These are phyloP conservation scores for Ceraceosorus guamensis DNA, from an alignment of 1,284 basidiomycete genomes.

Conservation along the genomic window DNA sequence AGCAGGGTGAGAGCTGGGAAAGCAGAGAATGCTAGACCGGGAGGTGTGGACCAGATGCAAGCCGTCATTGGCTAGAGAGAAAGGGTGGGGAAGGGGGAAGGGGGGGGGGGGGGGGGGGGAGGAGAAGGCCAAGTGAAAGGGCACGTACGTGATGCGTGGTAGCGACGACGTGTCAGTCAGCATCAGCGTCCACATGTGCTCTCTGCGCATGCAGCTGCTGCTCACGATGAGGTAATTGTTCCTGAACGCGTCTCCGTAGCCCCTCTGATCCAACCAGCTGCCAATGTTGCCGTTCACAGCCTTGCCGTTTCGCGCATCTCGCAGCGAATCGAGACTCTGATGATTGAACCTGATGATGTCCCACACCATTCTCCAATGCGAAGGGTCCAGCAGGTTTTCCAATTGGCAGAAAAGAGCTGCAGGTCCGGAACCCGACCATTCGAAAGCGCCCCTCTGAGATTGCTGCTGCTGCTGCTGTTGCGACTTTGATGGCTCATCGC, in stretches of 20 bases:
- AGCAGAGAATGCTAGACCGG: slow-evolving; percentile 63
- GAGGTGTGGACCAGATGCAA: slow-evolving; percentile 70
- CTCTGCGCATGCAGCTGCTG: slow-evolving; percentile 51
- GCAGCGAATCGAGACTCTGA: slow-evolving; percentile 54
- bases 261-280: slow-evolving; percentile 61
- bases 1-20: slow-evolving; percentile 69
- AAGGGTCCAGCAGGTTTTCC: slow-evolving; percentile 54
- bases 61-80: slow-evolving; percentile 27
- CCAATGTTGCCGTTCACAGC: slow-evolving; percentile 52
- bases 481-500: neutral
- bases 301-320: slow-evolving; percentile 37
- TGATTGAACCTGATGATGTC: slow-evolving; percentile 73
- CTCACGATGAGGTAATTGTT: slow-evolving; percentile 73
- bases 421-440: slow-evolving; percentile 30
- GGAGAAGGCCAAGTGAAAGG: no score
- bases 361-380: slow-evolving; percentile 69
- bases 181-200: slow-evolving; percentile 52
- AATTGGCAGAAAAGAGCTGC: slow-evolving; percentile 25
- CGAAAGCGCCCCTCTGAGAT: slow-evolving; percentile 15
- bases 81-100: neutral
- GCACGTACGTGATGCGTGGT: no score
- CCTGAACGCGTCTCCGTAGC: slow-evolving; percentile 63
- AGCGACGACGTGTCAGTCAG: neutral
- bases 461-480: neutral
- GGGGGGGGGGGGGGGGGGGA: no score